Evolutionary conservation across 306 rosid genomes (phyloP).

Genomic region (Cajanus cajan): DNA sequence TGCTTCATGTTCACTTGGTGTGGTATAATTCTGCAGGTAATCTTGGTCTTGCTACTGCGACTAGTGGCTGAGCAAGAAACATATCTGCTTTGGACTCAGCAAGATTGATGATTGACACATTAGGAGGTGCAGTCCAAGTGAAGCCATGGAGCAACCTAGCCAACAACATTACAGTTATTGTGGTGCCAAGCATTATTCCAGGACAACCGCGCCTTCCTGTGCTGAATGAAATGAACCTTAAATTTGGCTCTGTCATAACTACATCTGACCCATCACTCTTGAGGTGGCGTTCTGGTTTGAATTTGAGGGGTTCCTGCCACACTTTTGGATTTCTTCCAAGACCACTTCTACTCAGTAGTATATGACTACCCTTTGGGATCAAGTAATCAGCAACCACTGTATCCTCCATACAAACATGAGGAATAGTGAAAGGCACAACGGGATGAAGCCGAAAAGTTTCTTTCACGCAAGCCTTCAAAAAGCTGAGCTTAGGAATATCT

Average conservation of each 20-base stretch:
- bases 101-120: not conserved
- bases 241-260: slow-evolving; percentile 17
- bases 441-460: slow-evolving; percentile 54
- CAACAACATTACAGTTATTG: slow-evolving; percentile 40
- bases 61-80: slow-evolving; percentile 5
- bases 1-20: not conserved
- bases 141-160: slow-evolving; percentile 51
- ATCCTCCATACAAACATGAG: slow-evolving; percentile 41
- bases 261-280: not conserved
- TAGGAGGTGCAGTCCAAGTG: slow-evolving; percentile 37
- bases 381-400: slow-evolving; percentile 36
- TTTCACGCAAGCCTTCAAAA: slow-evolving; percentile 43
- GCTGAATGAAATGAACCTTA: slow-evolving; percentile 33
- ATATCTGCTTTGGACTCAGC: not conserved
- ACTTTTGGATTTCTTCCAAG: slow-evolving; percentile 40
- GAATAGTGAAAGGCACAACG: slow-evolving; percentile 31
- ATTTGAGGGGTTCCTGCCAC: slow-evolving; percentile 40
- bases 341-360: slow-evolving; percentile 37
- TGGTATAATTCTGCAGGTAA: not conserved
- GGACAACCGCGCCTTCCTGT: slow-evolving; percentile 48
- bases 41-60: slow-evolving; percentile 20
- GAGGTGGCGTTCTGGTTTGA: slow-evolving; percentile 45
- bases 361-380: slow-evolving; percentile 52
- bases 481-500: slow-evolving; percentile 44
- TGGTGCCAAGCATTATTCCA: slow-evolving; percentile 32